Evolutionary conservation across 2,329 filamentous ascomycete species (phyloP).

Genomic region (Clarireedia homoeocarpa): DNA sequence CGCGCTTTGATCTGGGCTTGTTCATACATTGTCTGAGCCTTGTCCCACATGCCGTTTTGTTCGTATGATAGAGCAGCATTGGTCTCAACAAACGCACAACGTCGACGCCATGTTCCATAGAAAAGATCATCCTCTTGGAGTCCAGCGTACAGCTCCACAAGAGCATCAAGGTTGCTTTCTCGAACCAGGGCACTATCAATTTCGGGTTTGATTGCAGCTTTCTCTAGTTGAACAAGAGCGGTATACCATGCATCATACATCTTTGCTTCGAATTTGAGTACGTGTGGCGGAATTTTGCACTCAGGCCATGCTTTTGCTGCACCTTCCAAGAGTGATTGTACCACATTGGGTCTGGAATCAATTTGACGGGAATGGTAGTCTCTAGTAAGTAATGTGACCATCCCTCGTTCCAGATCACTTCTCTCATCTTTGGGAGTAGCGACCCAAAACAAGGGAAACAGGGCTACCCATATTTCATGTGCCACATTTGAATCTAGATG

Average conservation of each 20-base stretch:
- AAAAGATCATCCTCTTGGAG: conserved; percentile 95
- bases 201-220: conserved; percentile 69
- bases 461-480: conserved; percentile 80
- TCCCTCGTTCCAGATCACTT: conserved; percentile 78
- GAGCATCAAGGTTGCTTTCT: conserved; percentile 90
- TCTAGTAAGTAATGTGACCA: conserved; percentile 85
- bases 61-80: conserved; percentile 97
- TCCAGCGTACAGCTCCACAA: conserved; percentile 87
- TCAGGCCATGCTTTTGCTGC: conserved; percentile 76
- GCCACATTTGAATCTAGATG: conserved; percentile 77
- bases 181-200: conserved; percentile 77
- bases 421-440: conserved; percentile 81
- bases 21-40: conserved; percentile 95
- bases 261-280: conserved; percentile 89
- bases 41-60: conserved; percentile 99
- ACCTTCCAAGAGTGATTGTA: conserved; percentile 85
- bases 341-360: conserved; percentile 90
- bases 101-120: conserved; percentile 91
- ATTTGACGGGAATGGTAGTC: conserved; percentile 94
- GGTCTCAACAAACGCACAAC: conserved; percentile 94
- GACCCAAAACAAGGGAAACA: conserved; percentile 94
- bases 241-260: conserved; percentile 98
- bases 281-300: conserved; percentile 89
- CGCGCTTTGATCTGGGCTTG: conserved; percentile 94
- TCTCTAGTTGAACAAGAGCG: conserved; percentile 83